Conservation (phyloP, 2,329 filamentous ascomycete species). For the Exophiala mesophila region DNA sequence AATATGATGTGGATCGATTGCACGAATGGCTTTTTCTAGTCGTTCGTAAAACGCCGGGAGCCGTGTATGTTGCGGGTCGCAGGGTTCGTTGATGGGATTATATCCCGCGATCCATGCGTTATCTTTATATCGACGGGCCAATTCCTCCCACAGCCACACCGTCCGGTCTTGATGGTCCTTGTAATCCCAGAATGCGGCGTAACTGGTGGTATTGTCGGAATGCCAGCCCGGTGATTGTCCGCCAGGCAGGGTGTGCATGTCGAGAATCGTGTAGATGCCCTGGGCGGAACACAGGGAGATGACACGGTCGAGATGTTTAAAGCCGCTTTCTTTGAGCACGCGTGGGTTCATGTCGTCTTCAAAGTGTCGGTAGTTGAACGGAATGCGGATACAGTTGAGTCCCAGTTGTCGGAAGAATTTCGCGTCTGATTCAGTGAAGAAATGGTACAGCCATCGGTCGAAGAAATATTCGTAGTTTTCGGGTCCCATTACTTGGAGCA, state of each 20-base stretch:
- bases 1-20: slow-evolving; percentile 44
- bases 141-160: slow-evolving; percentile 46
- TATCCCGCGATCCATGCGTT: slow-evolving; percentile 50
- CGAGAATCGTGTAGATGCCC: slow-evolving; percentile 49
- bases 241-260: slow-evolving; percentile 47
- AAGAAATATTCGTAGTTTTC: slow-evolving; percentile 52
- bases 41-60: slow-evolving; percentile 45
- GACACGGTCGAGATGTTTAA: slow-evolving; percentile 46
- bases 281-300: slow-evolving; percentile 45
- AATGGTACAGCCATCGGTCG: slow-evolving; percentile 30
- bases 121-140: slow-evolving; percentile 41
- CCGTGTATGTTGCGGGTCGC: slow-evolving; percentile 44
- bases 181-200: slow-evolving; percentile 49
- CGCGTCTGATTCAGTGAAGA: slow-evolving; percentile 56
- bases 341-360: slow-evolving; percentile 45
- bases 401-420: slow-evolving; percentile 53
- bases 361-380: slow-evolving; percentile 57
- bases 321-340: slow-evolving; percentile 40
- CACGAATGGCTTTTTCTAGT: slow-evolving; percentile 44
- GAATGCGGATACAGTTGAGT: slow-evolving; percentile 55
- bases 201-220: slow-evolving; percentile 42
- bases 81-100: slow-evolving; percentile 50
- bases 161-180: slow-evolving; percentile 49
- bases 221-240: slow-evolving; percentile 51
- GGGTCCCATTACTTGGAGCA: slow-evolving; percentile 50